phyloP scores from a whole-genome alignment of 31 red algal genomes.

The Endocladia muricata region DNA sequence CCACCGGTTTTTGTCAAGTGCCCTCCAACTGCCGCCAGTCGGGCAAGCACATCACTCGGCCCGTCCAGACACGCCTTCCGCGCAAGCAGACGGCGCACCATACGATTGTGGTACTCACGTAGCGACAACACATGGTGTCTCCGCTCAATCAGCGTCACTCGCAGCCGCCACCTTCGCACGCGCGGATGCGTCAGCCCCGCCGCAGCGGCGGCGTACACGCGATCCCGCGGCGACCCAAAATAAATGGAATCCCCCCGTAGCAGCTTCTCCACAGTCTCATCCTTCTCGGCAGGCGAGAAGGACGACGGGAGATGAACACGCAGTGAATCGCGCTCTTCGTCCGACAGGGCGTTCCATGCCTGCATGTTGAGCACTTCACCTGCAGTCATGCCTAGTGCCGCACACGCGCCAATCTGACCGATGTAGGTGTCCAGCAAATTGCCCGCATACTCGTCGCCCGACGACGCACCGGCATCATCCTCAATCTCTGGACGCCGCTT shows the following conservation, averaged over 20 bases:
- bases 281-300: conserved; percentile 42
- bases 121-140: conserved; percentile 60
- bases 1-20: conserved; percentile 46
- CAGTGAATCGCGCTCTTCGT: conserved; percentile 71
- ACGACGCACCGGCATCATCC: conserved; percentile 56
- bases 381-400: conserved; percentile 65
- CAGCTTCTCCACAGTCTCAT: conserved; percentile 34
- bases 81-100: conserved; percentile 42
- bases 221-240: conserved; percentile 62
- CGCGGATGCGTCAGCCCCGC: conserved; percentile 78
- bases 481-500: conserved; percentile 28
- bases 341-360: conserved; percentile 58
- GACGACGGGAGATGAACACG: conserved; percentile 54
- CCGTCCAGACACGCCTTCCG: conserved; percentile 50
- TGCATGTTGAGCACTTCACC: conserved; percentile 56
- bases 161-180: conserved; percentile 69
- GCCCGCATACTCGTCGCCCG: conserved; percentile 79
- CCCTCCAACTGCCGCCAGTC: conserved; percentile 56
- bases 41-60: conserved; percentile 31
- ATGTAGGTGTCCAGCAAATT: conserved; percentile 88
- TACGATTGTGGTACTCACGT: conserved; percentile 71
- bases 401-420: conserved; percentile 74
- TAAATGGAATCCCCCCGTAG: conserved; percentile 24
- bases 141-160: conserved; percentile 62
- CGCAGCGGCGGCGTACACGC: conserved; percentile 58